Base-by-base conservation (phyloP, 345 rosid genomes). In the Eucalyptus grandis region DNA sequence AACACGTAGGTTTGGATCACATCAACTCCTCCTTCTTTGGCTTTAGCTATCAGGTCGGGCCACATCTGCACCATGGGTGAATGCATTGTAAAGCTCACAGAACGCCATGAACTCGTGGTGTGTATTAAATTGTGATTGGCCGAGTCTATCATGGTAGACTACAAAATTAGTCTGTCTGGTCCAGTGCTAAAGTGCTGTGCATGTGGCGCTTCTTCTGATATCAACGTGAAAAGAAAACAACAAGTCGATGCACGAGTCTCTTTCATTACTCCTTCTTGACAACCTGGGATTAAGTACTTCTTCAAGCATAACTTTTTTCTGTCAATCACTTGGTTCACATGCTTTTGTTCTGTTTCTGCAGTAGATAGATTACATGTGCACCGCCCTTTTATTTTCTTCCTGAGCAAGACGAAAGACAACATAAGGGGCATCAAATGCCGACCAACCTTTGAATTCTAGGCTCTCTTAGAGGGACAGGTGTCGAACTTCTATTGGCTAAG, bases 1-100 rank as follows among this genome's bases (percentile, higher is more conserved):
- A 98, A 98, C n/a, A 98, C 99, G 30, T 97, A 98, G 14, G 99
- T 98, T 53, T 98, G 95, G 49, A 98, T 96, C 92, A 96, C 99
- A 88, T 97, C 97, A 24, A 98, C 49, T 11, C 98, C 99, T 90
- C 99, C 99, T 85, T 95, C 97, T 89, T 96, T 97, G 27, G 98
- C 95, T 93, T 96, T 96, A 49, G 93, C 92, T 89, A 98, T 96
- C 91, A 98, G 90, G 72, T 95, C 94, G 43, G 97, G 93, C 99
- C 99, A 98, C 99, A 96, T 97, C 99, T 98, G 91, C 91, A 88
- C 11, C 89, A 77, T 27, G 21, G 21, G 8, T 16, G 34, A 53
- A 49, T 49, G 87, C 37, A n/a, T 49, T 26, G 53, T 86, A 47
- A 85, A 30, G 53, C 51, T 44, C 51, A 31, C 53, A 49, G 87